Evolutionary conservation across 2,329 filamentous ascomycete species (phyloP).

Genomic region (Cylindrodendrum hubeiense): DNA sequence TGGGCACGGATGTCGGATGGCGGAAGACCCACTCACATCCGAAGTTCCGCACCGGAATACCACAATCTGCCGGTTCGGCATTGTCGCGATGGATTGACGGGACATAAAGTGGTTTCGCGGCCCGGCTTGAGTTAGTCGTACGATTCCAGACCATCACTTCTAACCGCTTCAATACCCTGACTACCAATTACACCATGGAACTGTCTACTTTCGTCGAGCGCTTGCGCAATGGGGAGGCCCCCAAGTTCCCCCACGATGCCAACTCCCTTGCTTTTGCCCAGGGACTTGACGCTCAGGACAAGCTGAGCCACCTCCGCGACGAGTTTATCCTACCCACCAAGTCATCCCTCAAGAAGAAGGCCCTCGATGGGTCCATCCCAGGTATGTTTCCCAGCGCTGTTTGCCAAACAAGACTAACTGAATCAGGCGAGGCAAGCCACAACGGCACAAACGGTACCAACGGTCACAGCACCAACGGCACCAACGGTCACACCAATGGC

Average conservation of each 20-base stretch:
- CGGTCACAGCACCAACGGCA: constrained; percentile 31
- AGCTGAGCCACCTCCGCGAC: constrained; percentile 70
- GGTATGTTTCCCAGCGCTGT: constrained; percentile 45
- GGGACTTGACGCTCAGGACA: constrained; percentile 70
- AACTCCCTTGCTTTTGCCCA: constrained; percentile 62
- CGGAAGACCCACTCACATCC: constrained; percentile 13
- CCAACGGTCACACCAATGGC: constrained; percentile 40
- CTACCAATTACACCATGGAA: constrained; percentile 52
- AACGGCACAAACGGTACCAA: constrained; percentile 36
- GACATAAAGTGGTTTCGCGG: constrained; percentile 46
- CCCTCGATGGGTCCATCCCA: constrained; percentile 60
- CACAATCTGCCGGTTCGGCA: background rate
- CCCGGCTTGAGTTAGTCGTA: constrained; percentile 38
- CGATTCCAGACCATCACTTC: constrained; percentile 27
- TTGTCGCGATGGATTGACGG: constrained; percentile 18
- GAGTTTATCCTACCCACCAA: constrained; percentile 85
- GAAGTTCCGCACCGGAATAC: constrained; percentile 19
- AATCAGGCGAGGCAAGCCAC: constrained; percentile 21
- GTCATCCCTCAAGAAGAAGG: constrained; percentile 75
- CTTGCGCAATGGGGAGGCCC: constrained; percentile 55
- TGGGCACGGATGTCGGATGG: constrained; percentile 18
- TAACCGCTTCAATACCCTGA: background rate
- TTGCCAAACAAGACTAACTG: background rate
- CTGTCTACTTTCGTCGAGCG: constrained; percentile 53
- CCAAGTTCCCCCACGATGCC: constrained; percentile 62